A percentile compares a stretch with the other conserved stretches of the same genome.
These are phyloP conservation scores for Yamadazyma insecticola DNA, from an alignment of 805 yeast species.

Conservation along the genomic window DNA sequence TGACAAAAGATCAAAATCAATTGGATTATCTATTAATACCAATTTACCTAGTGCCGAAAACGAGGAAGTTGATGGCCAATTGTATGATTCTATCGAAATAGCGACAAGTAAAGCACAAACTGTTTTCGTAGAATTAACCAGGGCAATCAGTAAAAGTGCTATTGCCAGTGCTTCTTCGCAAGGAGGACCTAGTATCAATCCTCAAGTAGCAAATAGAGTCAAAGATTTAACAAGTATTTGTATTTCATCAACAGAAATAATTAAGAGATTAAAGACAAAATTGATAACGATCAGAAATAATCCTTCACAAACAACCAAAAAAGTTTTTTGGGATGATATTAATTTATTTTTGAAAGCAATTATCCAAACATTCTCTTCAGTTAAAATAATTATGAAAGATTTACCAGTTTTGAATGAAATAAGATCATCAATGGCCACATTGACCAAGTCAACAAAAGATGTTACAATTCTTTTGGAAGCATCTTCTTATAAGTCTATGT, in stretches of 20 bases:
- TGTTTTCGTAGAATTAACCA: slow-evolving; percentile 71
- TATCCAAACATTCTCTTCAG: slow-evolving; percentile 76
- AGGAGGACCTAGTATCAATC: slow-evolving; percentile 14
- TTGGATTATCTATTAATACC: slow-evolving; percentile 18
- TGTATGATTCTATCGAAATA: slow-evolving; percentile 57
- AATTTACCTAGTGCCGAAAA: slow-evolving; percentile 5
- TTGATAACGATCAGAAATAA: slow-evolving; percentile 48
- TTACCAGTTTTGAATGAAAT: slow-evolving; percentile 76
- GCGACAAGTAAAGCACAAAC: slow-evolving; percentile 68
- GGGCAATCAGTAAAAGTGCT: slow-evolving; percentile 63
- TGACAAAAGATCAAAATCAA: slow-evolving; percentile 3
- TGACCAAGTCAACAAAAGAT: slow-evolving; percentile 88
- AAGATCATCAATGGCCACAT: slow-evolving; percentile 70
- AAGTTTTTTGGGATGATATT: slow-evolving; percentile 79
- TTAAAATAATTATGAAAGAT: slow-evolving; percentile 77
- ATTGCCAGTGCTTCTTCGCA: slow-evolving; percentile 33
- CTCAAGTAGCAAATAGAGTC: slow-evolving; percentile 56
- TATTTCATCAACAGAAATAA: slow-evolving; percentile 75
- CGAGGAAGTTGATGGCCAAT: slow-evolving; percentile 59
- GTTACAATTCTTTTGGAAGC: slow-evolving; percentile 79
- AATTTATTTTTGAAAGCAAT: slow-evolving; percentile 78
- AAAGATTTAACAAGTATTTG: slow-evolving; percentile 77
- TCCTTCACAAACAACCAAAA: slow-evolving; percentile 47
- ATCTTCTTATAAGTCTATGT: slow-evolving; percentile 28
- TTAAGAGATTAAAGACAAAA: slow-evolving; percentile 57